Conservation (phyloP, 805 yeast genomes). For the Metschnikowia continentalis region DNA sequence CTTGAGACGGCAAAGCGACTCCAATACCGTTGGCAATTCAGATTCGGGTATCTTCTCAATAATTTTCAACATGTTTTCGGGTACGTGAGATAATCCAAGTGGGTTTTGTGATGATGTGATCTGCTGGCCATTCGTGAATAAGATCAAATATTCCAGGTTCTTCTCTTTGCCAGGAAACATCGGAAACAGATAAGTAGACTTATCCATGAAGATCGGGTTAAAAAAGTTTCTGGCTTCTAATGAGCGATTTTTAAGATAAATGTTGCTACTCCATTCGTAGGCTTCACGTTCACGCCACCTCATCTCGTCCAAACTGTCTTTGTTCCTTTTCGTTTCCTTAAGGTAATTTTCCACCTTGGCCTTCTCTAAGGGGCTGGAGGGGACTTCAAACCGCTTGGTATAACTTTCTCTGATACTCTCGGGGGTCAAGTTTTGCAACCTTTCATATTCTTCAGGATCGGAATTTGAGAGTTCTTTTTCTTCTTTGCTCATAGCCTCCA, state of each 20-base stretch:
- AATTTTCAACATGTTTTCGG: conserved; percentile 41
- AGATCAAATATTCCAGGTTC: conserved; percentile 24
- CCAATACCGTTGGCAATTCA: conserved; percentile 32
- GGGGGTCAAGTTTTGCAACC: conserved; percentile 16
- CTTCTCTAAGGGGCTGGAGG: conserved; percentile 2
- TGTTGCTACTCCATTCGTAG: conserved; percentile 47
- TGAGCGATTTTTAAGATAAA: conserved; percentile 33
- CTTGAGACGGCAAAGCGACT: conserved; percentile 40
- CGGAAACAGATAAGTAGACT: conserved; percentile 6
- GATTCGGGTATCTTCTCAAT: conserved; percentile 33
- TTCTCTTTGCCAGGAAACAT: conserved; percentile 17
- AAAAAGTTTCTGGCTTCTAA: conserved; percentile 42
- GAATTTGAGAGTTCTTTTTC: conserved; percentile 6
- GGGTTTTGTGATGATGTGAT: conserved; percentile 35
- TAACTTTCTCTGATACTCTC: conserved; percentile 17
- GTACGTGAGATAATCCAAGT: conserved; percentile 29
- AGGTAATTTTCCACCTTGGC: conserved; percentile 40
- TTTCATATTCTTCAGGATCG: conserved; percentile 15
- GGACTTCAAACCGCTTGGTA: background rate
- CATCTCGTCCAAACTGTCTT: conserved; percentile 38
- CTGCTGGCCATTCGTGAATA: conserved; percentile 33
- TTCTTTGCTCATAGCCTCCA: conserved; percentile 22
- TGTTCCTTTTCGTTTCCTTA: conserved; percentile 38
- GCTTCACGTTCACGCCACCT: conserved; percentile 47
- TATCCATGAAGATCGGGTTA: conserved; percentile 31